These are phyloP conservation scores for Cronartium quercuum DNA, from an alignment of 1,284 basidiomycete genomes.

Conservation along the genomic window DNA sequence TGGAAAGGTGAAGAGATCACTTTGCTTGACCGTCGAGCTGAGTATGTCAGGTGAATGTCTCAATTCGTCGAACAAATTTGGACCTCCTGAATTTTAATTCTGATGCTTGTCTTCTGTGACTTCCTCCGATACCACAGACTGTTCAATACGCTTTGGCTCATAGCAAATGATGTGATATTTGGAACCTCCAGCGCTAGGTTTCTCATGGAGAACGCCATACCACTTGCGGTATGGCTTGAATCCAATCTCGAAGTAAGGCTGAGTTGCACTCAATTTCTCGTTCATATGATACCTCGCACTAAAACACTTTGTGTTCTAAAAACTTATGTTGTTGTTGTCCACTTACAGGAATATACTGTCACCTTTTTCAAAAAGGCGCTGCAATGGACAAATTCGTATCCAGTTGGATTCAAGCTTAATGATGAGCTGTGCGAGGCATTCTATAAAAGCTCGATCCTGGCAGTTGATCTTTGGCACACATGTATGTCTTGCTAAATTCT, in stretches of 20 bases:
- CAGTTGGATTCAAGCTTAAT: constrained; percentile 90
- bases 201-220: constrained; percentile 58
- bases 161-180: constrained; percentile 80
- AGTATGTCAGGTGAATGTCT: constrained; percentile 55
- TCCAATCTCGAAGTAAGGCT: constrained; percentile 44
- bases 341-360: constrained; percentile 53
- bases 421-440: constrained; percentile 71
- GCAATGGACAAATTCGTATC: constrained; percentile 88
- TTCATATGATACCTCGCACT: background rate
- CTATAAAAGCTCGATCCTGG: constrained; percentile 61
- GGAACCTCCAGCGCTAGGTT: constrained; percentile 66
- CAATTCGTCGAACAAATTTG: background rate
- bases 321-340: background rate
- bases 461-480: constrained; percentile 61
- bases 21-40: constrained; percentile 43
- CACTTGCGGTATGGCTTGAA: constrained; percentile 39
- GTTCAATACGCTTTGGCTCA: constrained; percentile 84
- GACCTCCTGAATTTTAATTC: constrained; percentile 27
- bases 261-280: background rate
- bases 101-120: constrained; percentile 39
- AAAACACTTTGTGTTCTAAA: background rate
- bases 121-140: constrained; percentile 56
- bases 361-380: constrained; percentile 58
- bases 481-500: constrained; percentile 52
- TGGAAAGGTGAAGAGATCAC: constrained; percentile 39